These are phyloP conservation scores for Rhizopogon vinicolor DNA, from an alignment of 768 basidiomycete species.

Conservation along the genomic window DNA sequence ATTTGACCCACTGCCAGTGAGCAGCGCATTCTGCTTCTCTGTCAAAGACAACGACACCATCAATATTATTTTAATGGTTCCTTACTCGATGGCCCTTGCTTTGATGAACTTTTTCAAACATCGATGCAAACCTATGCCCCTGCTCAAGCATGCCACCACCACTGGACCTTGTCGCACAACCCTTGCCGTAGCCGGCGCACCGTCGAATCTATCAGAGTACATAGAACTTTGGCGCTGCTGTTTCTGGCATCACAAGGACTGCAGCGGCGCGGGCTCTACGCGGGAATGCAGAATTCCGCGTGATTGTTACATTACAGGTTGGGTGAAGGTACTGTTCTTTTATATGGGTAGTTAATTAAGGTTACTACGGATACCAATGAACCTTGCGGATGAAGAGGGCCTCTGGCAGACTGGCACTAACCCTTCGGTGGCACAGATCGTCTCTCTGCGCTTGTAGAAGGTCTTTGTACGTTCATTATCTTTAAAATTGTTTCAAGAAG, in stretches of 20 bases:
- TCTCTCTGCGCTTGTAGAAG: slow-evolving; percentile 47
- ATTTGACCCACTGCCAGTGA: no score
- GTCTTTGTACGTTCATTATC: slow-evolving; percentile 18
- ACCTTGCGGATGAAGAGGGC: slow-evolving; percentile 17
- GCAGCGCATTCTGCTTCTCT: no score
- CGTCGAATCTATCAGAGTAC: slow-evolving; percentile 48
- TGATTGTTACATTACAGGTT: slow-evolving; percentile 52
- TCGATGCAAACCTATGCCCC: slow-evolving; percentile 19
- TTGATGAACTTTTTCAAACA: no score
- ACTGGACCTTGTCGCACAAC: slow-evolving; percentile 52
- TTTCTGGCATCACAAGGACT: slow-evolving; percentile 29
- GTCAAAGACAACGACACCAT: no score
- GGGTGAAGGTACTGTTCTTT: slow-evolving; percentile 5
- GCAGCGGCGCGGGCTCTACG: no score
- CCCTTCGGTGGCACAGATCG: slow-evolving; percentile 51
- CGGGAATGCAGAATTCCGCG: slow-evolving; percentile 66
- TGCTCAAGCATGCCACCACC: slow-evolving; percentile 56
- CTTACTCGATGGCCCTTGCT: no score
- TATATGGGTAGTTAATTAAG: slow-evolving; percentile 16
- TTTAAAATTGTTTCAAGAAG: slow-evolving; percentile 27
- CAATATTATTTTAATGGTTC: no score
- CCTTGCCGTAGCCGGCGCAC: slow-evolving; percentile 35
- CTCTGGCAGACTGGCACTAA: slow-evolving; percentile 29
- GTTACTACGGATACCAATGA: slow-evolving; percentile 13
- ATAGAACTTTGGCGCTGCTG: slow-evolving; percentile 65